These are phyloP conservation scores for Aspergillus incahuasiensis DNA, from an alignment of 495 filamentous ascomycete species.

Conservation along the genomic window DNA sequence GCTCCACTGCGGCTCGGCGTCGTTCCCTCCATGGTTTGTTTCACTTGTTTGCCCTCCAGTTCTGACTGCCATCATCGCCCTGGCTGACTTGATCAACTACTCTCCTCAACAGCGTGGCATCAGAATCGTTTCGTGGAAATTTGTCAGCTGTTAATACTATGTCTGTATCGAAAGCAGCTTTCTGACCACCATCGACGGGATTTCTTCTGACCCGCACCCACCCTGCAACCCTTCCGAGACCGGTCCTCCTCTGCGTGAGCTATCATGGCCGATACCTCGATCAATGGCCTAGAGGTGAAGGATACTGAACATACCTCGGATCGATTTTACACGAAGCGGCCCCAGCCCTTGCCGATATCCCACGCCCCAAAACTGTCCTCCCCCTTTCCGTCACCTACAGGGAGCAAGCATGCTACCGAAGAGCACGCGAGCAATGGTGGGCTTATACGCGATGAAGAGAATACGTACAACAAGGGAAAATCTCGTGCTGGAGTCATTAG, in stretches of 20 bases:
- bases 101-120: not conserved
- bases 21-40: not conserved
- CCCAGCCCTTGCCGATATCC: slow-evolving; percentile 22
- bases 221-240: not conserved
- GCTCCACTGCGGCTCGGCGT: slow-evolving; percentile 29
- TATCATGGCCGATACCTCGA: slow-evolving; percentile 27
- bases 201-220: slow-evolving; percentile 11
- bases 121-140: not conserved
- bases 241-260: not conserved
- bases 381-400: slow-evolving; percentile 34
- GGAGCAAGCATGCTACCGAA: slow-evolving; percentile 19
- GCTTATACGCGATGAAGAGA: not conserved
- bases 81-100: not conserved
- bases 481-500: slow-evolving; percentile 8
- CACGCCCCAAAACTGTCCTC: slow-evolving; percentile 27
- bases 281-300: slow-evolving; percentile 20
- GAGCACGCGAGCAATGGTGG: slow-evolving; percentile 16
- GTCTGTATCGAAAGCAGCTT: not conserved
- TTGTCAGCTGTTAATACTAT: not conserved
- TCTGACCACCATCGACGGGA: slow-evolving; percentile 5
- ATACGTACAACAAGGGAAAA: slow-evolving; percentile 16
- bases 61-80: slow-evolving; percentile 19
- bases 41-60: slow-evolving; percentile 21
- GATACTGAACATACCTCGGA: slow-evolving; percentile 17
- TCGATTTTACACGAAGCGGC: slow-evolving; percentile 21